Evolutionary conservation across 805 yeast species (phyloP), one percentile per base, ranked within the genome.

Genomic region (Candida suzukii): DNA sequence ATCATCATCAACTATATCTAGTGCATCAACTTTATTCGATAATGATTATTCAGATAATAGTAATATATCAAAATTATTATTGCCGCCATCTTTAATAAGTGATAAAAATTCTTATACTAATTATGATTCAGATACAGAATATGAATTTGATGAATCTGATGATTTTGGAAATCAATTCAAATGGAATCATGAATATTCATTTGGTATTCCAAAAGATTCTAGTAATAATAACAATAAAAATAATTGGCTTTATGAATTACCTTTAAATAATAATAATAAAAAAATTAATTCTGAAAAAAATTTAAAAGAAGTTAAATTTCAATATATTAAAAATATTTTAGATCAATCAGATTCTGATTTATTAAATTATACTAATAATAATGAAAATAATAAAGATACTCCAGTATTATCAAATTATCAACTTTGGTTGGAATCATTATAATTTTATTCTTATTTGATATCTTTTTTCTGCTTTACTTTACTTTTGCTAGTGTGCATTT

Each of bases 41-140:
- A n/a, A n/a, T n/a, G n/a, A n/a, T n/a, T n/a, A n/a, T n/a, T n/a
- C n/a, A n/a, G 42, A 43, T 38, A 40, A 40, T 16, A 39, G 42
- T 14, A 43, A 44, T 44, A 21, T 40, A 7, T 32, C 46, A 11
- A 31, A 17, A 6, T 37, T 40, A 22, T 33, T 38, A 47, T 47
- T 28, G 2, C 35, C 35, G 25, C 35, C 33, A 24, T 37, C 37
- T 14, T 30, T 30, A 28, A 48, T 49, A 17, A 18, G n/a, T 4
- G 35, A 31, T 12, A 18, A 19, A 4, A n/a, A 27, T 27, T 27
- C 8, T 21, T 47, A 45, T 33, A 40, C 45, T 9, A 19, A 34
- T n/a, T 12, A n/a, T 22, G 25, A 13, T 12, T 39, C 41, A 31
- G 51, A 49, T 24, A 37, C 44, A n/a, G 43, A 42, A 26, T 42